phyloP scores from a whole-genome alignment of 140 eudicot genomes.

The Cichorium intybus region DNA sequence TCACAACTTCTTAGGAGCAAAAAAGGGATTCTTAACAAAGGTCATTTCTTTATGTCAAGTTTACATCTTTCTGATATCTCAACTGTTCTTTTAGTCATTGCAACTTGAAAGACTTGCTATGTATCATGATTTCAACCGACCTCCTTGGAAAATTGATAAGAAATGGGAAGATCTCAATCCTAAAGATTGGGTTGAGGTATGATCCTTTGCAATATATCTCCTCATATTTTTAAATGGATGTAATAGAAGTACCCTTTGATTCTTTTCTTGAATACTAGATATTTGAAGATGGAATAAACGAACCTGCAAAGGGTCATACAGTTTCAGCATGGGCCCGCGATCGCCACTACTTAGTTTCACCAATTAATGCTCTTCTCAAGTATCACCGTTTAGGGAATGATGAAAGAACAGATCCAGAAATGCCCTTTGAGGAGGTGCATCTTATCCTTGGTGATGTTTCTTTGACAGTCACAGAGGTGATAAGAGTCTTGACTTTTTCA shows the following conservation, averaged over 20 bases:
- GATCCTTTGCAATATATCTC: slow-evolving; percentile 11
- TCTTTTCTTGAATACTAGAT: slow-evolving; percentile 41
- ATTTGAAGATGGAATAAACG: slow-evolving; percentile 93
- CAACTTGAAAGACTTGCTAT: slow-evolving; percentile 98
- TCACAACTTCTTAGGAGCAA: background rate
- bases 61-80: slow-evolving; percentile 11
- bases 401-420: slow-evolving; percentile 71
- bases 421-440: slow-evolving; percentile 92
- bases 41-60: background rate
- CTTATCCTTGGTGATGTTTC: slow-evolving; percentile 75
- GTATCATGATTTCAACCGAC: slow-evolving; percentile 89
- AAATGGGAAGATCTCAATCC: slow-evolving; percentile 93
- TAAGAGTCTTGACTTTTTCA: slow-evolving; percentile 3
- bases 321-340: slow-evolving; percentile 62
- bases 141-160: slow-evolving; percentile 77
- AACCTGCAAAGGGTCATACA: slow-evolving; percentile 43
- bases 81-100: slow-evolving; percentile 58
- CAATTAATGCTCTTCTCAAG: slow-evolving; percentile 84
- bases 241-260: slow-evolving; percentile 6
- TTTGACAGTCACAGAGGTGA: slow-evolving; percentile 84
- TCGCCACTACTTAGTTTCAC: slow-evolving; percentile 83
- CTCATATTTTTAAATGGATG: background rate
- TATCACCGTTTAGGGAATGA: slow-evolving; percentile 89
- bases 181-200: slow-evolving; percentile 92
- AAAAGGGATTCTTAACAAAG: background rate